A percentile compares a stretch with the other conserved stretches of the same genome.
phyloP scores from a whole-genome alignment of 2,329 filamentous ascomycete genomes.

The Graphilbum fragrans region DNA sequence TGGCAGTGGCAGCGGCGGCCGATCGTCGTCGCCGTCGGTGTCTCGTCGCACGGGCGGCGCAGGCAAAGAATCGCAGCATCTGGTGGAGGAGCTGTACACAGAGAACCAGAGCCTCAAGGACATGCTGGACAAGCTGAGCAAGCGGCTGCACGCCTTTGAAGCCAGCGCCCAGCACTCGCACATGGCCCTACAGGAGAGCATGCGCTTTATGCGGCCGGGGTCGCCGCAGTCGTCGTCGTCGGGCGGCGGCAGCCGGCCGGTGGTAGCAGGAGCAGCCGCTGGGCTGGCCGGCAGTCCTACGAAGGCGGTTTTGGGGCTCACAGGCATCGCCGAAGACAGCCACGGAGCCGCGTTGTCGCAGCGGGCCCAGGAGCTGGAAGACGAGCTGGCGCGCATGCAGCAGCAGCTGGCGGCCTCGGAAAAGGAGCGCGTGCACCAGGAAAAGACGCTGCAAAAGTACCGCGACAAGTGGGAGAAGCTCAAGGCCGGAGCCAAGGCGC shows the following conservation, averaged over 20 bases:
- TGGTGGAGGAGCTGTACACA: conserved; percentile 74
- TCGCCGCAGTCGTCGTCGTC: conserved; percentile 30
- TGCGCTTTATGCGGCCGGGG: conserved; percentile 46
- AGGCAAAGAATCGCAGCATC: conserved; percentile 44
- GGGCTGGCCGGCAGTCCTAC: background rate
- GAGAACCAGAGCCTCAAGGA: conserved; percentile 82
- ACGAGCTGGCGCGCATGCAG: conserved; percentile 43
- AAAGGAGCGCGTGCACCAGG: conserved; percentile 42
- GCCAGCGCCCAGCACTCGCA: conserved; percentile 80
- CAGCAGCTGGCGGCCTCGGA: conserved; percentile 57
- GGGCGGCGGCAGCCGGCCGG: conserved; percentile 13
- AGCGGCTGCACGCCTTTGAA: conserved; percentile 86
- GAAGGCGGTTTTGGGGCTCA: conserved; percentile 6
- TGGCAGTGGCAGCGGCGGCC: conserved; percentile 7
- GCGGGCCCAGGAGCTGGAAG: conserved; percentile 54
- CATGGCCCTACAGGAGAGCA: conserved; percentile 76
- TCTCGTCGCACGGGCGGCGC: conserved; percentile 20
- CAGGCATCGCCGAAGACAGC: conserved; percentile 15
- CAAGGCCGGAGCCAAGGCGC: conserved; percentile 48
- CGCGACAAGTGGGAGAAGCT: conserved; percentile 49
- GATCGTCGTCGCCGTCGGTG: conserved; percentile 3
- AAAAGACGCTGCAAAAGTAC: conserved; percentile 45
- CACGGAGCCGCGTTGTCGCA: conserved; percentile 31
- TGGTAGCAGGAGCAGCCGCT: conserved; percentile 1
- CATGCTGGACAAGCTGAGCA: conserved; percentile 74